A percentile compares a stretch with the other conserved stretches of the same genome.
Conservation (phyloP, 2,329 filamentous ascomycete genomes). For the Penicillium fuscoglaucum region DNA sequence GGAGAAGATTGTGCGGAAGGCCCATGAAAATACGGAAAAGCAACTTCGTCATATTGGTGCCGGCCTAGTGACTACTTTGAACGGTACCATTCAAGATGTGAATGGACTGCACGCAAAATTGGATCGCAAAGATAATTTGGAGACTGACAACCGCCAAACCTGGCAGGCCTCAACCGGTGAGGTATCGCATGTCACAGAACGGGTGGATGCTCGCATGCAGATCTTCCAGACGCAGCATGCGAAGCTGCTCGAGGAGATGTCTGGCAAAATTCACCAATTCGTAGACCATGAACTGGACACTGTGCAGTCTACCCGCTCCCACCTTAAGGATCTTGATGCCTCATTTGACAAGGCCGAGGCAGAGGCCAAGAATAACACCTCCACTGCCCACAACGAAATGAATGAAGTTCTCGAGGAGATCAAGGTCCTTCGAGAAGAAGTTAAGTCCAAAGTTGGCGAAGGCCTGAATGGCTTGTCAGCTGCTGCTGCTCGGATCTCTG, state of each 20-base stretch:
- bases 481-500: constrained; percentile 84
- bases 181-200: constrained; percentile 71
- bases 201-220: constrained; percentile 74
- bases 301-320: constrained; percentile 66
- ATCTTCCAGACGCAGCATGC: constrained; percentile 73
- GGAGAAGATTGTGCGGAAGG: constrained; percentile 75
- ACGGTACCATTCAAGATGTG: constrained; percentile 76
- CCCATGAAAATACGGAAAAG: constrained; percentile 81
- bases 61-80: constrained; percentile 74
- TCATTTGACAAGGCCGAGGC: constrained; percentile 68
- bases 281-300: constrained; percentile 73
- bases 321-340: constrained; percentile 68
- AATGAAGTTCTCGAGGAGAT: constrained; percentile 90
- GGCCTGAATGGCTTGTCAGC: constrained; percentile 79
- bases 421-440: constrained; percentile 80
- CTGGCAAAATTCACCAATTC: constrained; percentile 72
- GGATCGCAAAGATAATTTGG: constrained; percentile 78
- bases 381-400: constrained; percentile 74
- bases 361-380: constrained; percentile 57
- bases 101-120: constrained; percentile 82
- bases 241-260: constrained; percentile 66
- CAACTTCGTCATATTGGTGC: constrained; percentile 72
- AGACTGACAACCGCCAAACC: constrained; percentile 71
- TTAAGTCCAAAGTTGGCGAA: constrained; percentile 81
- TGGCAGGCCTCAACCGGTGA: constrained; percentile 77